Evolutionary conservation across 805 yeast species (phyloP), one percentile per base, ranked within the genome.

Genomic region (Diddensiella santjacobensis): DNA sequence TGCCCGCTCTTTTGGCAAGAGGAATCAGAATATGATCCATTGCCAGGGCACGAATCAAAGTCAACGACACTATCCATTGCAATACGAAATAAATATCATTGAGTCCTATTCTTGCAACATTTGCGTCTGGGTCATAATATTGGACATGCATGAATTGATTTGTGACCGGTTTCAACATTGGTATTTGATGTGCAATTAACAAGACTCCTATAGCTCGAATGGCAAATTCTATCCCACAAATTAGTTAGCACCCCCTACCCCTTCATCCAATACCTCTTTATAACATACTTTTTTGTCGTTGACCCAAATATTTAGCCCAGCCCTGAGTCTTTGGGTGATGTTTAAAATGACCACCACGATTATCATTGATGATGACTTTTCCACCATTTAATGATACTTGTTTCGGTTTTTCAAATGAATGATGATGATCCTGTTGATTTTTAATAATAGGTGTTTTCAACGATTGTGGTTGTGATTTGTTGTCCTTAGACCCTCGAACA

Each of bases 21-120:
- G 90, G 88, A 46, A 69, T 71, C 42, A 84, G 73, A 6, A 78
- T 55, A 53, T 68, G 76, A 45, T 74, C 72, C 81, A 87, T 83
- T 30, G 78, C 55, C n/a, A 74, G 64, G 3, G 84, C 74, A 53
- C 95, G 71, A 30, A 83, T 59, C 45, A 84, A 74, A 1, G 81
- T 75, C 47, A 83, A 66, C 10, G 70, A 60, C n/a, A 84, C 66
- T 5, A 85, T 71, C 68, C 81, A 77, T 42, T 74, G 70, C 3
- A 76, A 47, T 13, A 82, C 79, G 56, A 76, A 54, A 48, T 54
- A 59, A 15, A 41, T 44, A 40, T 59, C 63, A 40, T 56, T 54
- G 2, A 40, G 15, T 8, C 63, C 62, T 11, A 57, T 57, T 4
- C 43, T 37, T 10, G 60, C 58, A 6, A 19, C 31, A 11, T 51